phyloP scores from a whole-genome alignment of 257 asterid species.

The Apocynum venetum region DNA sequence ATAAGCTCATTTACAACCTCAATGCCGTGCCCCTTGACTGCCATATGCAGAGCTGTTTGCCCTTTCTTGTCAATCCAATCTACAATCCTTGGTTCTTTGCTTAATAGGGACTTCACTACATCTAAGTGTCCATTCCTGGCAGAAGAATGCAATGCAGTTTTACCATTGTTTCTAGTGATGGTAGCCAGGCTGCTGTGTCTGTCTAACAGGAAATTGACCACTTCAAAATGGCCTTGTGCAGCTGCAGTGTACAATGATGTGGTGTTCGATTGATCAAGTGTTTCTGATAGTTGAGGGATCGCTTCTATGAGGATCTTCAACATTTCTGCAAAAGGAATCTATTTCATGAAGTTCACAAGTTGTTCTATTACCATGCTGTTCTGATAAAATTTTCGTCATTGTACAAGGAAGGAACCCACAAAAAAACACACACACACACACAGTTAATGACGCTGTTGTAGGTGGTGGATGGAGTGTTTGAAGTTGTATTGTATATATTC shows the following conservation, averaged over 20 bases:
- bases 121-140: constrained; percentile 63
- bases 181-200: constrained; percentile 54
- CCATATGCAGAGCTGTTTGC: constrained; percentile 87
- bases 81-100: constrained; percentile 52
- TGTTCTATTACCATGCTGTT: background rate
- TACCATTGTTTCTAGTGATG: constrained; percentile 63
- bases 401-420: background rate
- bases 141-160: constrained; percentile 68
- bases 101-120: constrained; percentile 59
- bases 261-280: constrained; percentile 69
- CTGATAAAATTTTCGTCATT: background rate
- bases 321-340: constrained; percentile 38
- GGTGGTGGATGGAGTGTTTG: too few relatives aligned
- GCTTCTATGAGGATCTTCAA: constrained; percentile 55
- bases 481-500: background rate
- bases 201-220: constrained; percentile 58
- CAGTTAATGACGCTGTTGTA: too few relatives aligned
- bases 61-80: constrained; percentile 72
- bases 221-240: constrained; percentile 64
- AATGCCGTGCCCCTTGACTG: constrained; percentile 54
- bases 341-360: background rate
- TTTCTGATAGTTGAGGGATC: constrained; percentile 56
- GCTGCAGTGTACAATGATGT: constrained; percentile 68
- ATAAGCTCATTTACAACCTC: constrained; percentile 52
- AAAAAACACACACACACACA: background rate